Evolutionary conservation across 768 basidiomycete genomes (phyloP).

Genomic region (Termitomyces sp.): DNA sequence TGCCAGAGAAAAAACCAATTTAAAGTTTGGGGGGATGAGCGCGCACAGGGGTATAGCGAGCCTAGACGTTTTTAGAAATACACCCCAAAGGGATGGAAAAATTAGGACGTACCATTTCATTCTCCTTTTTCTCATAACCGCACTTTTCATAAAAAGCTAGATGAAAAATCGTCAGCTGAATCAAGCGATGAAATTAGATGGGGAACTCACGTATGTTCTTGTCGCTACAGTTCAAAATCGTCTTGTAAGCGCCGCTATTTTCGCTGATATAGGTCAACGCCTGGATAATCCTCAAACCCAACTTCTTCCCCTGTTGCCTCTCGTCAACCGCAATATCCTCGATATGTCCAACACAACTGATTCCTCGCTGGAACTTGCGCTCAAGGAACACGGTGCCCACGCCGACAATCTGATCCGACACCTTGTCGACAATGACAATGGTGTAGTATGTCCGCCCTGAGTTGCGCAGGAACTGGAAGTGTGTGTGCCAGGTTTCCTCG

Average conservation of each 20-base stretch:
- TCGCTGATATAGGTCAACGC: constrained; percentile 83
- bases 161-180: neutral
- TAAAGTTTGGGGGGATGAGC: constrained; percentile 32
- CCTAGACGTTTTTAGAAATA: constrained; percentile 27
- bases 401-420: constrained; percentile 74
- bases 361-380: constrained; percentile 85
- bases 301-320: constrained; percentile 83
- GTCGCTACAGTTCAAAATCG: constrained; percentile 92
- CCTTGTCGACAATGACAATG: constrained; percentile 75
- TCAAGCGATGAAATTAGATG: constrained; percentile 1
- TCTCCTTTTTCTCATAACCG: constrained; percentile 88
- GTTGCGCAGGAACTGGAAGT: constrained; percentile 56
- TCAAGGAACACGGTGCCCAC: constrained; percentile 85
- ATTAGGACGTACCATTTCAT: constrained; percentile 71
- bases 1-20: constrained; percentile 6
- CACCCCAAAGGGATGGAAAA: neutral
- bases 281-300: constrained; percentile 84
- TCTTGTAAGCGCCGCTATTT: constrained; percentile 85
- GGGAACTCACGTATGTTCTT: constrained; percentile 79
- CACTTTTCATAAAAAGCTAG: constrained; percentile 97
- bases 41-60: constrained; percentile 50
- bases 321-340: constrained; percentile 98
- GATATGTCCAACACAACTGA: constrained; percentile 91
- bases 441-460: constrained; percentile 68
- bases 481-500: constrained; percentile 58